These are phyloP conservation scores for Tolypocladium inflatum DNA, from an alignment of 2,329 filamentous ascomycete genomes.

Conservation along the genomic window DNA sequence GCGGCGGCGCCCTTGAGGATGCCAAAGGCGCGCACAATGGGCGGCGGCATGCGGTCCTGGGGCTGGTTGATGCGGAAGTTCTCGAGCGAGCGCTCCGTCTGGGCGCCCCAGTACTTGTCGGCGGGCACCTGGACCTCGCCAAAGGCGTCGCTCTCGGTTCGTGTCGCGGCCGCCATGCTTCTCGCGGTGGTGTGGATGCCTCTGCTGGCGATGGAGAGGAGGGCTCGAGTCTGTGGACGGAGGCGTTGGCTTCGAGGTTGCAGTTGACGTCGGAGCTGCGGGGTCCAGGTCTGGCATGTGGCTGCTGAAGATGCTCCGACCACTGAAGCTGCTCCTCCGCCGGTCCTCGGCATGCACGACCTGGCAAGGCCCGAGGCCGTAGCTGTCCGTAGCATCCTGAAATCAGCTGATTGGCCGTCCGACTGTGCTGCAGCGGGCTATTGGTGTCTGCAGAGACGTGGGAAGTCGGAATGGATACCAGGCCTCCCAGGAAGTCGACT, in stretches of 20 bases:
- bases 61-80: conserved; percentile 99
- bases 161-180: conserved; percentile 38
- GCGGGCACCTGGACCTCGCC: conserved; percentile 86
- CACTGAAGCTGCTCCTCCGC: not conserved
- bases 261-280: not conserved
- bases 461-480: not conserved
- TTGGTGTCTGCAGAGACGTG: not conserved
- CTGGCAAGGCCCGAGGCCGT: not conserved
- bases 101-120: conserved; percentile 98
- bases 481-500: not conserved
- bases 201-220: not conserved
- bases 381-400: not conserved
- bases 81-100: conserved; percentile 89
- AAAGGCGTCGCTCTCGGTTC: conserved; percentile 95
- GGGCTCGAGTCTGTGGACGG: not conserved
- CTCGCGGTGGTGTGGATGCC: conserved; percentile 8
- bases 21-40: conserved; percentile 87
- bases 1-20: conserved; percentile 96
- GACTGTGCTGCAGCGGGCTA: not conserved
- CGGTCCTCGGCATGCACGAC: not conserved
- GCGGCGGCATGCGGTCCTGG: conserved; percentile 93
- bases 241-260: not conserved
- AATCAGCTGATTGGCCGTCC: not conserved
- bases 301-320: not conserved
- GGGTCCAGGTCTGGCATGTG: not conserved